Base-by-base conservation (phyloP, 2,329 filamentous ascomycete genomes). In the Colletotrichum orbiculare region DNA sequence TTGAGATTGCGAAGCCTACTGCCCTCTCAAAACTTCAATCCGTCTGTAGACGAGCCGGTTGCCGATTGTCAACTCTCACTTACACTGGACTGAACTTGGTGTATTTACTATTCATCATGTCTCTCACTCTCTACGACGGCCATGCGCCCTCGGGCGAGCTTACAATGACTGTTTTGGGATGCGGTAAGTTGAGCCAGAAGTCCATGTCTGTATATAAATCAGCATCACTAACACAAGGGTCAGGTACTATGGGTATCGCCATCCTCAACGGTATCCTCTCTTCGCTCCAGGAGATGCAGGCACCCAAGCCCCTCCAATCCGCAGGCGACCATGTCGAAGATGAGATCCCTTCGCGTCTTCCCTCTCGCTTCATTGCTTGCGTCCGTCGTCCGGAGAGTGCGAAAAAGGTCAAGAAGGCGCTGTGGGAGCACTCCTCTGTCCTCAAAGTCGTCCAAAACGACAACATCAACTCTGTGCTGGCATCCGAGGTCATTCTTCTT, bases 201-300 rank as follows among this genome's bases (percentile, higher is more conserved):
- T 17, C 11, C 9, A 17, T 35, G 7, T 35, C n/a, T n/a, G n/a
- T 11, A 25, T 5, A 10, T 13, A 8, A 15, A 4, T 41, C 47
- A 39, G 13, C 6, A 13, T 38, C 9, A 53, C 64, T 72, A 47
- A 71, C 56, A 7, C 35, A 3, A 4, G 9, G 42, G 25, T 41
- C 71, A 94, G 91, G 92, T 69, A 94, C 89, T 57, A 92, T 97
- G 88, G 93, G 93, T 64, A 92, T 92, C 66, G 92, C 92, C 63
- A 94, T 97, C 70, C 86, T 96, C 62, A 89, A 87, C 59, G 93
- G 93, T 68, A 90, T 97, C 73, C 86, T 96, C 70, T 83, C 87
- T 66, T 92, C 91, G 10, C 84, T 96, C 48, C 80, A 81, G 43
- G 83, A 67, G 69, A 79, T 84, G 75, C 81, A 81, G 59, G 80